Base-by-base conservation (phyloP, 2,329 filamentous ascomycete species). In the Corynespora cassiicola region DNA sequence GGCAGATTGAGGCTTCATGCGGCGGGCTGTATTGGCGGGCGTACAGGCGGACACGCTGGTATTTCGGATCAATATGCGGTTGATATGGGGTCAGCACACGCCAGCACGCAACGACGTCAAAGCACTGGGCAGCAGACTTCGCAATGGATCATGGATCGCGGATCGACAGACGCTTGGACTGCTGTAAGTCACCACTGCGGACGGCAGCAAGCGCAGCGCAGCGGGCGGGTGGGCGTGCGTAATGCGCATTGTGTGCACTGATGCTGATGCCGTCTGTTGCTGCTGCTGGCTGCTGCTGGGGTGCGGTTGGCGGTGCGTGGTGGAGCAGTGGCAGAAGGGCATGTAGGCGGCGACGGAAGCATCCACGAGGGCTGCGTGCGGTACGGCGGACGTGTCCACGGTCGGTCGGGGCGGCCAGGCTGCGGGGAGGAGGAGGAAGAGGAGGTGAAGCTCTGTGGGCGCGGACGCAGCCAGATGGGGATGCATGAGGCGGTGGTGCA, bases 121-220 rank as follows among this genome's bases (percentile, higher is more conserved):
- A 47, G 46, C 46, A 50, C 57, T 36, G 46, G 37, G 42, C 39
- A 43, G 35, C 15, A 40, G 34, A 41, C 31, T 32, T 41, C 48
- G 41, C 38, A n/a, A n/a, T n/a, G n/a, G n/a, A n/a, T n/a, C n/a
- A n/a, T n/a, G n/a, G n/a, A n/a, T 54, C 46, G 52, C 45, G 41
- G 58, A 58, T 63, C 55, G 51, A 52, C 56, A n/a, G 32, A 46
- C 50, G 55, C 58, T 56, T 54, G 49, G 60, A 56, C 57, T 37
- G 38, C 50, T 46, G 44, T 42, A 45, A 45, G 52, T 55, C 49
- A 48, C n/a, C 43, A 42, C 42, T 45, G 45, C 53, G 53, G 45
- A 43, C 45, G 38, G 22, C 41, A 43, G 36, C 43, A 44, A 31
- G 34, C 35, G 31, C 48, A 28, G 37, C 50, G 52, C 54, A 47